Percentiles rank a stretch among this genome's conserved stretches.
Evolutionary conservation across 2,329 filamentous ascomycete genomes (phyloP).

Genomic region (Exophiala xenobiotica): DNA sequence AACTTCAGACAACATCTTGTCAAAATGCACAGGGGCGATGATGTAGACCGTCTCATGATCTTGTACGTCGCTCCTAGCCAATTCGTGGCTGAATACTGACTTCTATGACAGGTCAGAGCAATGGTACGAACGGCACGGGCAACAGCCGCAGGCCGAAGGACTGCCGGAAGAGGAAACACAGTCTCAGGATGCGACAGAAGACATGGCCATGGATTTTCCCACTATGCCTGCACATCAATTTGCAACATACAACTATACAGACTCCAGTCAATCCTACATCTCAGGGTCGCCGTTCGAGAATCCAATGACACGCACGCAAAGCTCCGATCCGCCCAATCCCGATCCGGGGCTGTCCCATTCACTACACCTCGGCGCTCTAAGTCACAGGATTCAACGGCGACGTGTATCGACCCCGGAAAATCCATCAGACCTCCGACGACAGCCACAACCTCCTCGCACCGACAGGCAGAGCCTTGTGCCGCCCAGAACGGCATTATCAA

Average conservation of each 20-base stretch:
- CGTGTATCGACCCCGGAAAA: slow-evolving; percentile 1
- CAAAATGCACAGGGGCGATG: slow-evolving; percentile 60
- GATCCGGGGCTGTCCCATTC: not conserved
- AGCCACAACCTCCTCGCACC: not conserved
- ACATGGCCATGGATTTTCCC: not conserved
- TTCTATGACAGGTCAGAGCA: slow-evolving; percentile 34
- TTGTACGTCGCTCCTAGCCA: slow-evolving; percentile 41
- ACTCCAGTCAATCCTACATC: not conserved
- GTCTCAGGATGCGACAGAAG: not conserved
- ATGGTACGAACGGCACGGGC: slow-evolving; percentile 36
- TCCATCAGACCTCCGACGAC: not conserved
- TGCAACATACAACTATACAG: slow-evolving; percentile 3
- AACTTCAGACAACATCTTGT: slow-evolving; percentile 81
- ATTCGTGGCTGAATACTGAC: slow-evolving; percentile 5
- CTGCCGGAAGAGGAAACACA: slow-evolving; percentile 4
- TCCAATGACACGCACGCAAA: slow-evolving; percentile 4
- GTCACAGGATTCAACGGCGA: not conserved
- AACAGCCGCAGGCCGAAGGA: not conserved
- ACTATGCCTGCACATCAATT: slow-evolving; percentile 1
- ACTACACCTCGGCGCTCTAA: not conserved
- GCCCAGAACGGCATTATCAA: not conserved
- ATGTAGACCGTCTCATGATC: slow-evolving; percentile 47
- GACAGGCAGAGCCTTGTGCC: not conserved
- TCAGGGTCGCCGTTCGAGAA: not conserved
- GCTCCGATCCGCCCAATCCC: not conserved